phyloP scores from a whole-genome alignment of 139 green algal genomes.

The Chlorella sp. region DNA sequence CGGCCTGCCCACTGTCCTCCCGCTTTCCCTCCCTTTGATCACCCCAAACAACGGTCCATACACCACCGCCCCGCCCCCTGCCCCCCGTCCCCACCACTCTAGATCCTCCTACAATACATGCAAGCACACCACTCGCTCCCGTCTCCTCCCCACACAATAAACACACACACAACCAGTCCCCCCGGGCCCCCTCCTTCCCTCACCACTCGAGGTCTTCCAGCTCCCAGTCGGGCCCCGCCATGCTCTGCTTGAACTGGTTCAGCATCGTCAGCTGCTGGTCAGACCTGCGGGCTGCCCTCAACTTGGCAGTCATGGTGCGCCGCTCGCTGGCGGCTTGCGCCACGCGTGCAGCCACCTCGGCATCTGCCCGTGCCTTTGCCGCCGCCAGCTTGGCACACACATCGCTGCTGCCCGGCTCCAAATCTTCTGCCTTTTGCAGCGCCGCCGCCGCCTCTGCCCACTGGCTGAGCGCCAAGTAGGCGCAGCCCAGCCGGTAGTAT shows the following conservation, averaged over 20 bases:
- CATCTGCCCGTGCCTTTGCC: background rate
- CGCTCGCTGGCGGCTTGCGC: conserved; percentile 42
- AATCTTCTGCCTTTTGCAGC: conserved; percentile 14
- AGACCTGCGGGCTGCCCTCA: conserved; percentile 48
- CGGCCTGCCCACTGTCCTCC: no score
- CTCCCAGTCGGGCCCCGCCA: conserved; percentile 74
- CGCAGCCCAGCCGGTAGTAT: conserved; percentile 60
- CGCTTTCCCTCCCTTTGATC: no score
- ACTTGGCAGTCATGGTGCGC: conserved; percentile 51
- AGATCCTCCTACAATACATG: no score
- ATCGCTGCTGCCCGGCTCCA: conserved; percentile 41
- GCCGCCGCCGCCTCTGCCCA: conserved; percentile 24
- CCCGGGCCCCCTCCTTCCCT: background rate
- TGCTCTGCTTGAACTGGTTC: conserved; percentile 74
- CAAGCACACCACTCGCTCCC: no score
- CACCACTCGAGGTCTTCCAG: conserved; percentile 80
- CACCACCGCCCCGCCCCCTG: no score
- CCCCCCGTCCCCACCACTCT: background rate
- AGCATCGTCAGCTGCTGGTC: conserved; percentile 48
- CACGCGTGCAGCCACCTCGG: conserved; percentile 6
- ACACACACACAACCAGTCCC: background rate
- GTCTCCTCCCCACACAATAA: no score
- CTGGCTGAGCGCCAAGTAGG: conserved; percentile 23
- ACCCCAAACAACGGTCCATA: no score
- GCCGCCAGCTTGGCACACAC: conserved; percentile 32